A percentile compares a stretch with the other conserved stretches of the same genome.
Conservation (phyloP, 176 grass and related monocot genomes). For the sorghum (Sorghum bicolor) region DNA sequence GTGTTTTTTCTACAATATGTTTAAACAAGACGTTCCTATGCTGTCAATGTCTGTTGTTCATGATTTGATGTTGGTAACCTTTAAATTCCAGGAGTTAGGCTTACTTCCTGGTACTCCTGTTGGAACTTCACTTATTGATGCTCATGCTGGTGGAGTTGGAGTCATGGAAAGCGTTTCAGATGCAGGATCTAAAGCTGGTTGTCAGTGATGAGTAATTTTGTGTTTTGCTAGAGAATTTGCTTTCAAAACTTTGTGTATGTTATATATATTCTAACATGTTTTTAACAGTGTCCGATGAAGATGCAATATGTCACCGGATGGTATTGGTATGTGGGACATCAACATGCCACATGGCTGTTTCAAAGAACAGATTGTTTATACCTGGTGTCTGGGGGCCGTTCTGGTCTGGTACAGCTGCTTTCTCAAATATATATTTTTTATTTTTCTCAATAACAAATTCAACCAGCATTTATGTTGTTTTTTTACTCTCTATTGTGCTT, state of each 20-base stretch:
- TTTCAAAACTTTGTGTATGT: neutral
- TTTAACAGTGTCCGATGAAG: slow-evolving; percentile 53
- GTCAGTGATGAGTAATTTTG: slow-evolving; percentile 30
- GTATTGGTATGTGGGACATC: slow-evolving; percentile 97
- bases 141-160: slow-evolving; percentile 94
- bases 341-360: slow-evolving; percentile 95
- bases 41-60: neutral
- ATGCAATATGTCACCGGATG: slow-evolving; percentile 70
- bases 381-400: slow-evolving; percentile 95
- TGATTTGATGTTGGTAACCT: slow-evolving; percentile 3
- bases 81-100: slow-evolving; percentile 67
- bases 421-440: neutral
- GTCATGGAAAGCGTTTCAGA: slow-evolving; percentile 75
- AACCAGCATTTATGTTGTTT: slow-evolving; percentile 20
- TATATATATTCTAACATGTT: slow-evolving; percentile 23
- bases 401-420: slow-evolving; percentile 75
- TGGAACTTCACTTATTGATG: slow-evolving; percentile 96
- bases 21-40: neutral
- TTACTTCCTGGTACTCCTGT: slow-evolving; percentile 76
- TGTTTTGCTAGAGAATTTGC: slow-evolving; percentile 1
- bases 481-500: neutral
- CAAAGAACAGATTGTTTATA: slow-evolving; percentile 73
- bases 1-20: slow-evolving; percentile 11
- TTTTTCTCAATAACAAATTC: neutral
- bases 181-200: slow-evolving; percentile 50